phyloP scores from a whole-genome alignment of 257 asterid species.

The Gentiana straminea region DNA sequence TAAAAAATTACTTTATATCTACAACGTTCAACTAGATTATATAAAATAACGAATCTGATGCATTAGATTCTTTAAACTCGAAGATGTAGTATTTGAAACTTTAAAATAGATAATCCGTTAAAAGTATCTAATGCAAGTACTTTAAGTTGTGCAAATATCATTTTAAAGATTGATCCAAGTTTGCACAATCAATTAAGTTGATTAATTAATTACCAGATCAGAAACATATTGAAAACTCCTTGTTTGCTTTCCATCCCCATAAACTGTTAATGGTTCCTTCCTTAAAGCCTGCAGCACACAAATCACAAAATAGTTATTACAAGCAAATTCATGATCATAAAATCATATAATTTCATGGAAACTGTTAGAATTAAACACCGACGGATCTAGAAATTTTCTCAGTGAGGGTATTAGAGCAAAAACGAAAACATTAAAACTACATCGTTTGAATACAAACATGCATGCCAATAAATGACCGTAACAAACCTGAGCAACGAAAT shows the following conservation, averaged over 20 bases:
- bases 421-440: background rate
- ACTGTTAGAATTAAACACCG: too few species aligned
- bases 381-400: too few species aligned
- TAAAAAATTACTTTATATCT: too few species aligned
- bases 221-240: slow-evolving; percentile 90
- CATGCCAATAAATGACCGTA: background rate
- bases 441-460: background rate
- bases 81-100: too few species aligned
- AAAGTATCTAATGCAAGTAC: too few species aligned
- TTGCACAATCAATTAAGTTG: too few species aligned
- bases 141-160: too few species aligned
- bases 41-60: too few species aligned
- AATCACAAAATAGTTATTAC: background rate
- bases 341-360: background rate
- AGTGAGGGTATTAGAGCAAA: background rate
- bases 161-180: too few species aligned
- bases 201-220: slow-evolving; percentile 48
- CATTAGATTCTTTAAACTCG: too few species aligned
- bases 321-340: background rate
- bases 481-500: slow-evolving; percentile 81
- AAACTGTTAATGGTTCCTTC: slow-evolving; percentile 72
- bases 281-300: slow-evolving; percentile 52
- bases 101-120: too few species aligned
- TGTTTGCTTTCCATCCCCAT: slow-evolving; percentile 95
- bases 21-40: too few species aligned